Conservation (phyloP, 495 filamentous ascomycete genomes). For the Penicillium mononematosum region DNA sequence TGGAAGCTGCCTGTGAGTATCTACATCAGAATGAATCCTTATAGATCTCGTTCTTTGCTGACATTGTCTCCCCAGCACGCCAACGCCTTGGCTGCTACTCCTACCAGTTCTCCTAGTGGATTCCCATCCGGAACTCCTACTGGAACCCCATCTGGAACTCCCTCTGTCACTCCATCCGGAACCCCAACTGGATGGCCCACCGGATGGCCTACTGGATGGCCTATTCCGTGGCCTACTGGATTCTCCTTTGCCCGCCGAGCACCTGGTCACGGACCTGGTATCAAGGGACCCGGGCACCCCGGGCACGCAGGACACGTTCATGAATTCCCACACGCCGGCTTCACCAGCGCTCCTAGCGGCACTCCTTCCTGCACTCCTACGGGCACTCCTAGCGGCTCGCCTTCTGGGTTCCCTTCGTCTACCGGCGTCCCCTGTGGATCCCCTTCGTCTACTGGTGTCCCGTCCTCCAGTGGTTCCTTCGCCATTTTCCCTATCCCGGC, state of each 20-base stretch:
- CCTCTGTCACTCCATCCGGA: background rate
- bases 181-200: background rate
- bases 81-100: constrained; percentile 6
- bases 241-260: background rate
- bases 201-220: background rate
- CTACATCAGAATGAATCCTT: background rate
- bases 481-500: constrained; percentile 2
- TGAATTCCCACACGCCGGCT: background rate
- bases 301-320: background rate
- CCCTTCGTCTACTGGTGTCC: constrained; percentile 10
- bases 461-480: constrained; percentile 5
- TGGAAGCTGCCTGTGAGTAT: constrained; percentile 18
- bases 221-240: background rate
- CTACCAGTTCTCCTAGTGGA: constrained; percentile 8
- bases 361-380: background rate
- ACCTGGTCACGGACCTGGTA: background rate
- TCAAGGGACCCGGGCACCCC: background rate
- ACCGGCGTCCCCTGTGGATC: constrained; percentile 10
- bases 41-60: background rate
- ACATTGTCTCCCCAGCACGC: constrained; percentile 1
- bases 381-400: background rate
- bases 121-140: constrained; percentile 8
- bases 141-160: background rate
- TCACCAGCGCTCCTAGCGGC: background rate
- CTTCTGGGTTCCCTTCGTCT: constrained; percentile 9